Conservation (phyloP, 139 green algal genomes). For the Haematococcus lacustris region DNA sequence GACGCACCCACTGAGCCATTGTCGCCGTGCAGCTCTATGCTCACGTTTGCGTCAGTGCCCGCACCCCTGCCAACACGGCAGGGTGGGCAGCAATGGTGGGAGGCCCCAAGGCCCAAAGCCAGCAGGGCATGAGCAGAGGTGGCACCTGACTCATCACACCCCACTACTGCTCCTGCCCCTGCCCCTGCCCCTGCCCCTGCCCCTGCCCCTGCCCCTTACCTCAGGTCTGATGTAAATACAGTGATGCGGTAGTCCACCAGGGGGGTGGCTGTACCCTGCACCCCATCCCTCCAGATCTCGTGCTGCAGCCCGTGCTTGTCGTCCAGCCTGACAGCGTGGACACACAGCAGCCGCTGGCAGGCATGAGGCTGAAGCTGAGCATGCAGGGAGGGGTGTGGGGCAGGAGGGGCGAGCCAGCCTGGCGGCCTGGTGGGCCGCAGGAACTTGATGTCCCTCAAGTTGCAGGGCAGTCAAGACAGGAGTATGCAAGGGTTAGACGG, state of each 20-base stretch:
- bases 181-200: no score
- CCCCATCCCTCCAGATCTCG: slow-evolving; percentile 28
- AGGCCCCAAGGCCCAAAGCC: background rate
- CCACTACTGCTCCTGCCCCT: no score
- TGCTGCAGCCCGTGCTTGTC: slow-evolving; percentile 35
- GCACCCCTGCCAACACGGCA: slow-evolving; percentile 13
- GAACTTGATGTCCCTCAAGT: background rate
- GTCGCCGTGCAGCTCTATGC: slow-evolving; percentile 33
- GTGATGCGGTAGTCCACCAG: slow-evolving; percentile 24
- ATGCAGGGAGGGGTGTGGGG: background rate
- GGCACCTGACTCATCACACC: no score
- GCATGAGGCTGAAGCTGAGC: no score
- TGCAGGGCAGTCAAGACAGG: background rate
- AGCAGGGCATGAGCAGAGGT: no score
- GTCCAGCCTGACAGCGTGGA: slow-evolving; percentile 28
- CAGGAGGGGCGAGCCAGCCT: background rate
- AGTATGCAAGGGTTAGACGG: background rate
- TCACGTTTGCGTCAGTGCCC: slow-evolving; percentile 41
- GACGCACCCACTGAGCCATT: slow-evolving; percentile 35
- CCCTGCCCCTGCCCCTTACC: no score
- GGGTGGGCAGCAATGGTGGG: background rate
- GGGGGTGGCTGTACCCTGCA: slow-evolving; percentile 1
- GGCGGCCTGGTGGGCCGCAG: background rate
- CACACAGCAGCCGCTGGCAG: no score
- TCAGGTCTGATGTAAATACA: slow-evolving; percentile 35